Evolutionary conservation across 495 filamentous ascomycete species (phyloP), one percentile per base, ranked within the genome.

Genomic region (Xylaria longipes): DNA sequence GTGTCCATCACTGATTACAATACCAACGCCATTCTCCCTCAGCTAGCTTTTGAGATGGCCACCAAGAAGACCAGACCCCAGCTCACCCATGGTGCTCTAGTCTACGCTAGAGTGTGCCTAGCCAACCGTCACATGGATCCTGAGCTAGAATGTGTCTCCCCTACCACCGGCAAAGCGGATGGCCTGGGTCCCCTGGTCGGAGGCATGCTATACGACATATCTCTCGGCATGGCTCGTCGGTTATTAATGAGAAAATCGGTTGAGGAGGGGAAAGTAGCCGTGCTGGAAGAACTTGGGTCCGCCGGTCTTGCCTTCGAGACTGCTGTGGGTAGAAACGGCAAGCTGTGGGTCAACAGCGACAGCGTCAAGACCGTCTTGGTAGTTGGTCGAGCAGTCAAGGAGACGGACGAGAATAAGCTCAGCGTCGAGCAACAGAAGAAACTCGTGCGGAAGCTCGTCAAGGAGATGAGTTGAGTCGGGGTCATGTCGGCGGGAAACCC

Each of bases 251-350:
- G 87, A 9, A 88, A 84, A 69, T 87, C 89, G n/a, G 82, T 85
- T 37, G 87, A 90, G 69, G 89, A 91, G 29, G 89, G 86, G 63
- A 89, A 87, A 48, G 86, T 93, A 4, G 85, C 95, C 35, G 88
- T 98, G 25, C 79, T 98, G 62, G 93, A 97, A 70, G 92, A 94
- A 75, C 81, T 98, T n/a, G 95, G 91, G 20, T 89, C 87, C 75
- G 92, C 90, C 54, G 85, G 91, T 61, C 83, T 95, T 54, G 87
- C 88, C 63, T 99, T 98, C 81, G 96, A 99, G 84, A 90, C 96
- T 70, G 96, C 96, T 5, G 93, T 97, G 33, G 97, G 97, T 29
- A 90, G 95, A 78, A 99, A 99, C 80, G 96, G 96, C 27, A 92
- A 88, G 83, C 87, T 98, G 45, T 98, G 96, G 96, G 91, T 98